phyloP scores from a whole-genome alignment of 345 rosid genomes.

The Pseudoturritis turrita region DNA sequence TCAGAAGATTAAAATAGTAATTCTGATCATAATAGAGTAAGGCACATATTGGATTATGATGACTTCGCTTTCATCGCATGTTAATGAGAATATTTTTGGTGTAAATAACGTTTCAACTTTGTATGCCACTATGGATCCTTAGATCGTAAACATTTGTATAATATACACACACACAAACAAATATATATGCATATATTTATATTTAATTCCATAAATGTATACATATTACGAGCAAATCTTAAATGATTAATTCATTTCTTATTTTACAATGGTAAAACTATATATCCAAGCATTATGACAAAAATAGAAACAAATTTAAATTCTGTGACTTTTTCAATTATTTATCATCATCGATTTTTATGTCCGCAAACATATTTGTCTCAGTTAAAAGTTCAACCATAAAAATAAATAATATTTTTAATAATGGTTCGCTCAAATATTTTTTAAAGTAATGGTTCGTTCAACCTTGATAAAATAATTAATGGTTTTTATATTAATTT shows the following conservation, averaged over 20 bases:
- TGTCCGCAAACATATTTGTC: no score
- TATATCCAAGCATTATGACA: background rate
- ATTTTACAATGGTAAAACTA: background rate
- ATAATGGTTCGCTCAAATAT: no score
- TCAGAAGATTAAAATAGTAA: background rate
- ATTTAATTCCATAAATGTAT: background rate
- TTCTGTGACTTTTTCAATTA: background rate
- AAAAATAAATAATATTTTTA: no score
- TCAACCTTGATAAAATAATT: no score
- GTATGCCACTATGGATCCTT: slow-evolving; percentile 17
- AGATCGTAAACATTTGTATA: background rate
- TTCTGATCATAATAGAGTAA: slow-evolving; percentile 2
- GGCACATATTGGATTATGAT: slow-evolving; percentile 26
- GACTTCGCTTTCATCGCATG: slow-evolving; percentile 35
- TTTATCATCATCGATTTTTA: no score
- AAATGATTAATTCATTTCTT: background rate
- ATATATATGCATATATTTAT: background rate
- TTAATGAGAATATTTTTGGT: slow-evolving; percentile 13
- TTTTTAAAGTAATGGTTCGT: no score
- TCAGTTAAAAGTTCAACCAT: no score
- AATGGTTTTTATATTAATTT: no score
- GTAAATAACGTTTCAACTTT: slow-evolving; percentile 10
- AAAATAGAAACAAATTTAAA: background rate
- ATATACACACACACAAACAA: no score
- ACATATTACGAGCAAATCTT: background rate